Evolutionary conservation across 78 protist species (phyloP), one percentile per base, ranked within the genome.

Genomic region (Dictyostelium firmibasis): DNA sequence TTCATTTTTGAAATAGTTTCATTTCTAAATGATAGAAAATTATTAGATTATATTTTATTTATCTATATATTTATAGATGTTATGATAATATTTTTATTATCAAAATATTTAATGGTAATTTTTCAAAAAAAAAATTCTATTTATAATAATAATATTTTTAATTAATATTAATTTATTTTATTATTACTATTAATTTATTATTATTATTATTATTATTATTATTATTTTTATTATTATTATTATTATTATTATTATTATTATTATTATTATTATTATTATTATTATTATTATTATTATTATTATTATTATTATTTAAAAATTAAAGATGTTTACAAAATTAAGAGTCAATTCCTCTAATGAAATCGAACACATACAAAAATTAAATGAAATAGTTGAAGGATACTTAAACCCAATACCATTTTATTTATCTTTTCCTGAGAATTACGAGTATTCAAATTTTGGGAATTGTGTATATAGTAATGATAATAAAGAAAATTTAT

Each of bases 361-460:
- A 64, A 25, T 13, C 0, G 74, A 64, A 25, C 74, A 64, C 2
- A n/a, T 64, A 8, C 31, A n/a, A n/a, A 25, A 8, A 64, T 64
- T 64, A n/a, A n/a, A 64, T 25, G 74, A 64, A 25, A 64, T 64
- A 9, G 27, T n/a, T n/a, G 27, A n/a, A 9, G 31, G 33, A 20
- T n/a, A 25, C n/a, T 9, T n/a, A 8, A 60, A 60, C 13, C 74
- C 74, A 25, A n/a, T 64, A n/a, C 74, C 74, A 64, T 64, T 64
- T 64, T 64, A n/a, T 64, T 64, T 64, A 64, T n/a, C 74, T 20
- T 64, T 25, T 64, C 74, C 74, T n/a, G 74, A 64, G n/a, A 64
- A 64, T 64, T 50, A 50, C 4, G 62, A 50, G n/a, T 50, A 50
- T 16, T 10, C 62, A 50, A 50, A 50, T 50, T 50, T 50, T 50